Conservation (phyloP, 1,139 yeast species). For the Saccharomyces uvarum region DNA sequence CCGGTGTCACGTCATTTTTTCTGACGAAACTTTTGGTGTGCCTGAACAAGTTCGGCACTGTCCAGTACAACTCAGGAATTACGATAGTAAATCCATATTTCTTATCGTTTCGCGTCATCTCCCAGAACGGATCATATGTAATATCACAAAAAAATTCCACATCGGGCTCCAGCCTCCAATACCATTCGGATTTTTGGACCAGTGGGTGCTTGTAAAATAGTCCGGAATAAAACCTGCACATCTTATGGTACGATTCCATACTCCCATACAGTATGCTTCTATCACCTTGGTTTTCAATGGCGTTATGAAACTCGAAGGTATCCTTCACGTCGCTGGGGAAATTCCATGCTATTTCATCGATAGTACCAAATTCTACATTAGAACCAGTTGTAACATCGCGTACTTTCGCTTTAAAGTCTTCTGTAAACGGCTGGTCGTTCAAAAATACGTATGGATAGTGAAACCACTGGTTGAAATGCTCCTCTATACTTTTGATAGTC, state of each 20-base stretch:
- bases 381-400: constrained; percentile 45
- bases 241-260: constrained; percentile 60
- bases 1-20: constrained; percentile 40
- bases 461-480: constrained; percentile 86
- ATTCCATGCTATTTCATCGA: constrained; percentile 30
- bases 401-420: constrained; percentile 51
- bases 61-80: constrained; percentile 64
- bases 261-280: constrained; percentile 75
- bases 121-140: constrained; percentile 81
- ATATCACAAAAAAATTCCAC: constrained; percentile 84
- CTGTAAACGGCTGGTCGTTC: constrained; percentile 67
- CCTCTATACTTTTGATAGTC: constrained; percentile 65
- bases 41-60: constrained; percentile 73
- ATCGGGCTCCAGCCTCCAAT: constrained; percentile 92
- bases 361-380: constrained; percentile 26
- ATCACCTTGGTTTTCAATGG: constrained; percentile 62
- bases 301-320: constrained; percentile 39
- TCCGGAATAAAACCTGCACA: constrained; percentile 73
- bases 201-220: constrained; percentile 67
- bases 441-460: constrained; percentile 84
- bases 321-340: constrained; percentile 29
- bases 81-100: constrained; percentile 78
- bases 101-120: constrained; percentile 63
- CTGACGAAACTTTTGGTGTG: constrained; percentile 58
- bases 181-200: constrained; percentile 68